Percentiles rank a stretch among this genome's conserved stretches.
These are phyloP conservation scores for Luffa aegyptiaca DNA, from an alignment of 306 rosid genomes.

Conservation along the genomic window DNA sequence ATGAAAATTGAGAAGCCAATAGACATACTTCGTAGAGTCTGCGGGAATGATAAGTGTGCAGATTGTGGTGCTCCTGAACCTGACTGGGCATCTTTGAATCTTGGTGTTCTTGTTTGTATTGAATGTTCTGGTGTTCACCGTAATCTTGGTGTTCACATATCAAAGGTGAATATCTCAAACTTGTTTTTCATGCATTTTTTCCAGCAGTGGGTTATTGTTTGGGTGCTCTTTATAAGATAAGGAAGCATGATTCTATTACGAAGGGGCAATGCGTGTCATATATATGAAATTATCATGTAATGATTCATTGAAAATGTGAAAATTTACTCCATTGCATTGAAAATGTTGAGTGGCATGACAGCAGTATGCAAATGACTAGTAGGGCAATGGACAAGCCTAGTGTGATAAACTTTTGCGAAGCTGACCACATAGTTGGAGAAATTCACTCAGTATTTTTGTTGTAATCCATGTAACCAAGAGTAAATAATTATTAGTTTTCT, in stretches of 20 bases:
- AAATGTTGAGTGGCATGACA: background rate
- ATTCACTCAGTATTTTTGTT: background rate
- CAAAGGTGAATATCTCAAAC: slow-evolving; percentile 50
- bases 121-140: slow-evolving; percentile 99
- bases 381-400: background rate
- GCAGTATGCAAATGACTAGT: background rate
- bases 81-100: slow-evolving; percentile 98
- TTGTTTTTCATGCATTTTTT: slow-evolving; percentile 1
- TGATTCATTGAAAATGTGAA: background rate
- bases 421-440: background rate
- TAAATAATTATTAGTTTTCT: no score
- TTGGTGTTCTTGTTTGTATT: slow-evolving; percentile 96
- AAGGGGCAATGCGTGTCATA: background rate
- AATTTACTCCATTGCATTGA: background rate
- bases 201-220: background rate
- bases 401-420: background rate
- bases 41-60: slow-evolving; percentile 93
- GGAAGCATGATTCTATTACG: background rate
- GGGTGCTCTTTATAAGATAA: no score
- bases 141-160: slow-evolving; percentile 98
- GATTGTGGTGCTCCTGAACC: slow-evolving; percentile 98
- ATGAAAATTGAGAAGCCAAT: slow-evolving; percentile 85
- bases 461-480: background rate
- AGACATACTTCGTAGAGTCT: slow-evolving; percentile 69
- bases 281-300: background rate